Conservation (phyloP, 2,329 filamentous ascomycete species). For the Calonectria pteridis region DNA sequence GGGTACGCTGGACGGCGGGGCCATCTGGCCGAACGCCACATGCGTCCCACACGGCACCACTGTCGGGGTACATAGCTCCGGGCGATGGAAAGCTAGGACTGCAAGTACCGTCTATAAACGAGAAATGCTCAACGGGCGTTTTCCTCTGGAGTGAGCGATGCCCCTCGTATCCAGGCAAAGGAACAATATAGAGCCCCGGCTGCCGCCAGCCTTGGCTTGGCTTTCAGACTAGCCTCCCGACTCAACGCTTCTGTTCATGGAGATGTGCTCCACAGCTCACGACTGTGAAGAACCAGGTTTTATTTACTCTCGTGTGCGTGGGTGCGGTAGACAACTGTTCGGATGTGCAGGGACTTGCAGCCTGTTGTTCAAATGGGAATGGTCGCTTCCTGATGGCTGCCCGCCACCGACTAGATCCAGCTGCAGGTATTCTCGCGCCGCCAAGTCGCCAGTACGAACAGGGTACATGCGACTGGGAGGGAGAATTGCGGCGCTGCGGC, state of each 20-base stretch:
- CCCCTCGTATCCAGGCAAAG: constrained; percentile 5
- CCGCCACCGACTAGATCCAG: constrained; percentile 35
- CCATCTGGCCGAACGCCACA: constrained; percentile 42
- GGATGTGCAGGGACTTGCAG: constrained; percentile 23
- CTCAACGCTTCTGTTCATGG: neutral
- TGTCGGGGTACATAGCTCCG: constrained; percentile 31
- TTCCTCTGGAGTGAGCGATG: neutral
- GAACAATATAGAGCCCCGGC: neutral
- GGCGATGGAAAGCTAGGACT: neutral
- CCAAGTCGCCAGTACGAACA: constrained; percentile 29
- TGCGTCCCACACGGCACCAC: constrained; percentile 39
- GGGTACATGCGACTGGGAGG: constrained; percentile 17
- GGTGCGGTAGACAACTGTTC: constrained; percentile 18
- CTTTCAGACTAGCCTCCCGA: neutral
- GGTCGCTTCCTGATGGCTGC: constrained; percentile 27
- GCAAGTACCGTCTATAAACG: constrained; percentile 14
- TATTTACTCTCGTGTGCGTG: constrained; percentile 4
- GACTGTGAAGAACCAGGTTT: neutral
- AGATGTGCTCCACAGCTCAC: neutral
- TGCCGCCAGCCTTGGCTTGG: neutral
- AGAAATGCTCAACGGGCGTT: constrained; percentile 1
- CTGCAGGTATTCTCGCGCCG: constrained; percentile 26
- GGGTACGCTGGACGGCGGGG: constrained; percentile 37
- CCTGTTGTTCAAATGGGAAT: constrained; percentile 30
- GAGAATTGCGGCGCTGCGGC: constrained; percentile 30